Evolutionary conservation across 164 flowering plant genomes (phyloP), one percentile per base, ranked within the genome.

Genomic region (Brasenia schreberi): DNA sequence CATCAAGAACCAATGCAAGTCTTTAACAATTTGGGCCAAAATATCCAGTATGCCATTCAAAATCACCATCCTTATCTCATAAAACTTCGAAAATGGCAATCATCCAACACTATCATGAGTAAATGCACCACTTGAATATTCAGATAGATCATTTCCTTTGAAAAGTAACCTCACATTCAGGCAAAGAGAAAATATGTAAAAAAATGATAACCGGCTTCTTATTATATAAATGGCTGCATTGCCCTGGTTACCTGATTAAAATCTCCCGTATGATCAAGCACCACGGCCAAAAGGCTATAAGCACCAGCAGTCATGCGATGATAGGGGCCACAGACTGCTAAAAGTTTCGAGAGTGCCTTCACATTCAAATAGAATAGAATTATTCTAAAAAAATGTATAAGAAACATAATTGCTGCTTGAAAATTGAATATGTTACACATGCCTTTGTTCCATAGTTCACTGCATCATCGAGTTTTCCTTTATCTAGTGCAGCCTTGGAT

Each of bases 401-500:
- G 6, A 6, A 19, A 17, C 16, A 60, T 60, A 6, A n/a, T 6
- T 44, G 7, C 5, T 44, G 10, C 5, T 44, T 44, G 6, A 16
- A 60, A 60, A 60, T 5, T 60, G 62, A 60, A 60, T 60, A 17
- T 9, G 4, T 52, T 19, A 63, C 17, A 5, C 3, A 42, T 82
- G 85, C 97, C 87, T 91, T 91, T 70, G 88, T 87, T 70, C 95
- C 97, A 77, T 68, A 79, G 70, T 74, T 84, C 59, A 91, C 88
- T 59, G 97, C 88, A 77, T 91, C 97, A 72, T 88, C 96, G 18
- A 91, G 84, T 76, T 87, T 91, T 77, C 97, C 97, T 78, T 91
- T 91, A 74, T 91, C 97, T 67, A 91, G 79, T 62, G 97, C 90
- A 75, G 83, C 75, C 78, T 88, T 91, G 18, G 97, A 87, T 56